Evolutionary conservation across 305 asterid species (phyloP).

Genomic region (Fraxinus albicans): DNA sequence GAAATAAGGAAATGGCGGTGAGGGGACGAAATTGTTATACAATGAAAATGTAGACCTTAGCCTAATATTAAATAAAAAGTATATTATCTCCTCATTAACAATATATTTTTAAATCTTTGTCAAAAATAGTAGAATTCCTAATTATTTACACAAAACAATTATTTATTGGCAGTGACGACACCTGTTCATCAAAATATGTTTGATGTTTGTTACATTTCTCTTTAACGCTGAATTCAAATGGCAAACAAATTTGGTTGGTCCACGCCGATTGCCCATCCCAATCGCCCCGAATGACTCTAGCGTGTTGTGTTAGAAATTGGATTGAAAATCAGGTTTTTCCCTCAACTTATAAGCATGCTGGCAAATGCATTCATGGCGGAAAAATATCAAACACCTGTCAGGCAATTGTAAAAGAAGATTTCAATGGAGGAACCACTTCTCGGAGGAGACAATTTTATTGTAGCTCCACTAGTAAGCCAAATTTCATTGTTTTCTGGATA

Average conservation of each 20-base stretch:
- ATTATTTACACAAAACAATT: not conserved
- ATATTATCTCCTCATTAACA: not conserved
- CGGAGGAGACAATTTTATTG: not conserved
- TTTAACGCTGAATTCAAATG: not conserved
- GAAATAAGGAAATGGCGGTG: no score
- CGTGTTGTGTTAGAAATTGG: not conserved
- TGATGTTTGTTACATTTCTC: not conserved
- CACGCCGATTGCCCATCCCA: not conserved
- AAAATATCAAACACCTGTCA: not conserved
- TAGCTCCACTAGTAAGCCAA: not conserved
- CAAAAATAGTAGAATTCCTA: not conserved
- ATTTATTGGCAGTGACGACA: not conserved
- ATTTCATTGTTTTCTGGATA: not conserved
- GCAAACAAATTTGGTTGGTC: not conserved
- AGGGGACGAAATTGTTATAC: no score
- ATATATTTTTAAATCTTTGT: not conserved
- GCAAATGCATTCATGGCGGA: no score
- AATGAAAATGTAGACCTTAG: no score
- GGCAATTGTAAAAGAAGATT: not conserved
- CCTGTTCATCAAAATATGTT: not conserved
- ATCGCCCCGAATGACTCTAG: not conserved
- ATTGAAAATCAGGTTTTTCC: no score
- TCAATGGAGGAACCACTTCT: slow-evolving; percentile 27
- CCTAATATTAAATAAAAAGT: not conserved
- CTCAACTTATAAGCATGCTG: no score